Base-by-base conservation (phyloP, 2,329 filamentous ascomycete genomes). In the Domatiomyces globalis region DNA sequence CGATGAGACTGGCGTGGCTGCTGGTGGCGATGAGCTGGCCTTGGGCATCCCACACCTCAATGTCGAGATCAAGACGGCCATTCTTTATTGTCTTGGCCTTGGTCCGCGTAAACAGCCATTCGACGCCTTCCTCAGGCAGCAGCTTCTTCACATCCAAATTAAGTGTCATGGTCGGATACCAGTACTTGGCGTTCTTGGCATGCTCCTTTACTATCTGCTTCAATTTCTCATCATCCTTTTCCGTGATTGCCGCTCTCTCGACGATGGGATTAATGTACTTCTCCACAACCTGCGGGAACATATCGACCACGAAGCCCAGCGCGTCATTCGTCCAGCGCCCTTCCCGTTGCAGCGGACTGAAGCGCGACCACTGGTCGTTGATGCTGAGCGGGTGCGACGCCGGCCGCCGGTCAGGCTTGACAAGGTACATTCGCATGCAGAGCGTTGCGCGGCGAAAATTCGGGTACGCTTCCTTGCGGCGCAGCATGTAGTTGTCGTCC, bases 91-190 rank as follows among this genome's bases (percentile, higher is more conserved):
- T 70, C 66, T 86, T 88, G 4, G 80, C 73, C 50, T 76, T 73
- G 10, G 82, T 73, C 29, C 84, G 73, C 43, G 81, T 71, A 60
- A 82, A 82, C 49, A 94, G 63, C 81, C 84, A 92, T 63, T 86
- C 80, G 1, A 79, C 78, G 0, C 86, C 85, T 43, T 78, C 76
- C 15, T 53, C 48, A 0, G 85, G 84, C 45, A 94, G 64, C 5
- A 73, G 65, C 63, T 83, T 85, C 71, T 90, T 92, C 42, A 88
- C 71, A 56, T 94, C 86, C 19, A 94, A 61, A 63, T 85, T 87
- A 63, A 92, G 67, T 17, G 81, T 69, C 1, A 94, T 66, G 0
- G 86, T 94, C 0, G 85, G 85, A 63, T 86, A 87, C 85, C 84
- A 88, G 59, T 79, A 80, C 49, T 68, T 63, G 56, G 55, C 56